phyloP scores from a whole-genome alignment of 805 yeast species.

The Candida fluviatilis region DNA sequence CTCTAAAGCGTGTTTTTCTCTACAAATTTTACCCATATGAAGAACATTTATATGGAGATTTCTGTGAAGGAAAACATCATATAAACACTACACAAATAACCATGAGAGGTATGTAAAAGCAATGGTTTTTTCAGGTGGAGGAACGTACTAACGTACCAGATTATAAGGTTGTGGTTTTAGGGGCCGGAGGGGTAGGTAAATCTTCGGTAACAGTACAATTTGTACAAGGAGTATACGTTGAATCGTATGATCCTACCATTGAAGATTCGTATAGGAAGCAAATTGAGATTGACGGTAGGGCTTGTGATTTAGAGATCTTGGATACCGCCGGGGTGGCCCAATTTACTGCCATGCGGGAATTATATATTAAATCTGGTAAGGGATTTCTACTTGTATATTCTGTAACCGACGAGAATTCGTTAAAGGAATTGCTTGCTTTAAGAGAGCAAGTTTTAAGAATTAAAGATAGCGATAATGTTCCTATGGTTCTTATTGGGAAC shows the following conservation, averaged over 20 bases:
- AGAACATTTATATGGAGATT: no score
- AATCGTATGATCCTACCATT: conserved; percentile 93
- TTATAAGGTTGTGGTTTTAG: conserved; percentile 85
- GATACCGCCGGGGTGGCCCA: conserved; percentile 75
- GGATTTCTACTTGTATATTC: conserved; percentile 61
- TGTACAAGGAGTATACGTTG: conserved; percentile 85
- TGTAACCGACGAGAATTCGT: conserved; percentile 58
- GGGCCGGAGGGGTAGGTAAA: conserved; percentile 98
- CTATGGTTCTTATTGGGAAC: conserved; percentile 88
- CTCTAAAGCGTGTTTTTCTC: background rate
- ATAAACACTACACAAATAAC: no score
- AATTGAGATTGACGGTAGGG: conserved; percentile 81
- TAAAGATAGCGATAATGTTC: conserved; percentile 72
- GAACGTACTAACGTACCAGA: conserved; percentile 41
- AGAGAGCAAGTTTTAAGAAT: conserved; percentile 82
- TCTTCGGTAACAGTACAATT: conserved; percentile 90
- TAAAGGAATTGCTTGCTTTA: conserved; percentile 72
- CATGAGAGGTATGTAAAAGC: conserved; percentile 1
- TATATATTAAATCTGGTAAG: conserved; percentile 82
- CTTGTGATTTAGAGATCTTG: conserved; percentile 72
- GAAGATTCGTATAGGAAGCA: conserved; percentile 93
- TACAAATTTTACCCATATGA: no score
- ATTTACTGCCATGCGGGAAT: conserved; percentile 92
- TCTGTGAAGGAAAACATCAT: no score
- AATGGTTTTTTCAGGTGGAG: no score